These are phyloP conservation scores for Acrodontium crateriforme DNA, from an alignment of 2,329 filamentous ascomycete species.

Conservation along the genomic window DNA sequence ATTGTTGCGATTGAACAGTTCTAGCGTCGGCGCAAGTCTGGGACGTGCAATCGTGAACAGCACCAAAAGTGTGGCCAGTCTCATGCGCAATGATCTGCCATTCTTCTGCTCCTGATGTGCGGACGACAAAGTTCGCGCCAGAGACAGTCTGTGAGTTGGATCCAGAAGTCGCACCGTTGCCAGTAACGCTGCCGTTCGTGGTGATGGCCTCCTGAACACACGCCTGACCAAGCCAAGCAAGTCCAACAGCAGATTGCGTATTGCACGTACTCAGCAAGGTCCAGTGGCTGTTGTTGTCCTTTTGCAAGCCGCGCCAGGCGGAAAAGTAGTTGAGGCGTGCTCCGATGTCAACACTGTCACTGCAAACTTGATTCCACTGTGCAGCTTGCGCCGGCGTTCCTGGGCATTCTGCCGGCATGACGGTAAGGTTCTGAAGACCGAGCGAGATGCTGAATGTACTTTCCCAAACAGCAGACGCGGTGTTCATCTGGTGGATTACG, in stretches of 20 bases:
- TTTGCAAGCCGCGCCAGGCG: conserved; percentile 63
- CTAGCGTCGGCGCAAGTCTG: conserved; percentile 52
- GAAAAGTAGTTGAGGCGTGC: conserved; percentile 80
- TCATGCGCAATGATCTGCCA: conserved; percentile 97
- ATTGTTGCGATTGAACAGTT: conserved; percentile 48
- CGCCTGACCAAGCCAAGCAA: conserved; percentile 85
- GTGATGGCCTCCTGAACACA: conserved; percentile 47
- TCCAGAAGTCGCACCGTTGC: conserved; percentile 22
- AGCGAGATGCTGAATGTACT: conserved; percentile 88
- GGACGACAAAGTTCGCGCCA: conserved; percentile 79
- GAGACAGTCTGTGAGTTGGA: conserved; percentile 56
- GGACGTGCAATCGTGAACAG: conserved; percentile 78
- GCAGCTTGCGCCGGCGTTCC: conserved; percentile 50
- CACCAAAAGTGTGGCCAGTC: conserved; percentile 85
- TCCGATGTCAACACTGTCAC: conserved; percentile 47
- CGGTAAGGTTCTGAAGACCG: conserved; percentile 71
- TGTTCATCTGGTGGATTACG: conserved; percentile 72
- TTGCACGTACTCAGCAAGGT: conserved; percentile 71
- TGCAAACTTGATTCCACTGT: conserved; percentile 75
- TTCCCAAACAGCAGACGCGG: conserved; percentile 78
- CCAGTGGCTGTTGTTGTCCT: conserved; percentile 85
- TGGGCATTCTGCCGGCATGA: conserved; percentile 64
- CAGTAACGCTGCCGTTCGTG: conserved; percentile 27
- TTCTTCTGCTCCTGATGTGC: conserved; percentile 53
- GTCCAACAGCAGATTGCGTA: conserved; percentile 71